Conservation (phyloP, 352 stramenopile genomes). For the Pythium scleroteichum region DNA sequence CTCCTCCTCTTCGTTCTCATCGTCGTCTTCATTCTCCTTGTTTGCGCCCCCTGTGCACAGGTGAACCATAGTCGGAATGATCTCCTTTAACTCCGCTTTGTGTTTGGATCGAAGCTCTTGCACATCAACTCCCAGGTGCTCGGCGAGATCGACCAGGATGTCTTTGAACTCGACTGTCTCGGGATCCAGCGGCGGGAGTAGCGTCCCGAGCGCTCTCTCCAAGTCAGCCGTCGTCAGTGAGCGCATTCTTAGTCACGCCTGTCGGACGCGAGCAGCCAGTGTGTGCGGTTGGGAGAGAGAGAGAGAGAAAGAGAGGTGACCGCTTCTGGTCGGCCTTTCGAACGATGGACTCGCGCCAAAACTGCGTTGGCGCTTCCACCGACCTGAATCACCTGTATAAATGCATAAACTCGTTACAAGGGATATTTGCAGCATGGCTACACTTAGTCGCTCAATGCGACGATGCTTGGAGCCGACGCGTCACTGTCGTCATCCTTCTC, state of each 20-base stretch:
- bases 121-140: slow-evolving; percentile 45
- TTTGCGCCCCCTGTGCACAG: slow-evolving; percentile 26
- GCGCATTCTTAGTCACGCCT: slow-evolving; percentile 6
- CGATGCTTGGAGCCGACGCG: slow-evolving; percentile 9
- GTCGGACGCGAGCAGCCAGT: neutral
- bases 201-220: slow-evolving; percentile 37
- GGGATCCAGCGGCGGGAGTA: slow-evolving; percentile 63
- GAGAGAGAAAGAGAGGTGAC: too few species aligned
- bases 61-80: slow-evolving; percentile 54
- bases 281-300: neutral
- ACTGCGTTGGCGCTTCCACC: neutral
- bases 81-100: slow-evolving; percentile 46
- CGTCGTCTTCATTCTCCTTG: slow-evolving; percentile 34
- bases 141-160: slow-evolving; percentile 54
- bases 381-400: slow-evolving; percentile 3
- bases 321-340: neutral
- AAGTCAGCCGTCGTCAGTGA: slow-evolving; percentile 34
- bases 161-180: slow-evolving; percentile 45
- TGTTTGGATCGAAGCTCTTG: slow-evolving; percentile 46
- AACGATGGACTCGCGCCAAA: slow-evolving; percentile 19
- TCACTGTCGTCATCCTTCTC: slow-evolving; percentile 25
- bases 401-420: slow-evolving; percentile 1
- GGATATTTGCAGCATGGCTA: slow-evolving; percentile 10
- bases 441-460: slow-evolving; percentile 2
- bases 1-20: slow-evolving; percentile 20